Evolutionary conservation across 2,329 filamentous ascomycete genomes (phyloP), one percentile per base, ranked within the genome.

Genomic region (Xylariaceae sp.): DNA sequence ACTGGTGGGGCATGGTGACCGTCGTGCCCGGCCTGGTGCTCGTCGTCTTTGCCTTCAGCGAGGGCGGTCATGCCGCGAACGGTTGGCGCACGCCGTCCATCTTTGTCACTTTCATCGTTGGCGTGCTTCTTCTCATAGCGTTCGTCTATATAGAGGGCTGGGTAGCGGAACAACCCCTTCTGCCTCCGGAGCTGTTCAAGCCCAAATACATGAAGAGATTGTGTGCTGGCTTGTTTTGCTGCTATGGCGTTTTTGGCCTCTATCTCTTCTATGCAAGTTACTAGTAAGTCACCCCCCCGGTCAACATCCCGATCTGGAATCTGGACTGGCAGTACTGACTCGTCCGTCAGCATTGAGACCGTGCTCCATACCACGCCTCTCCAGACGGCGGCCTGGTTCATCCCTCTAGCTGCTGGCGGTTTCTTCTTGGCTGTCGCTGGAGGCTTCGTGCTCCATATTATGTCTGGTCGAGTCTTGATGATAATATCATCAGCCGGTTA

Each of bases 11-110:
- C 0, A 63, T 74, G 2, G 54, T 60, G 2, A 73, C 81, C 11
- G 80, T 82, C 12, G 70, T 85, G 0, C 69, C 72, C 0, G 85
- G 81, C 0, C 60, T 88, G 9, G 69, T 84, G 2, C 68, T 92
- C 17, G 68, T 87, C 47, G 81, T 88, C 0, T 90, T 81, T 51
- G 82, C 85, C 0, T 74, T 92, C 36, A 88, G 85, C 0, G 81
- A 87, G 33, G 81, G 79, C 6, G 74, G 79, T 0, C 78, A 86
- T 56, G 83, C 83, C 0, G 73, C 79, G 0, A 57, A 78, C 3
- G 76, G 81, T 2, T 90, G 85, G 84, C 66, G 61, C n/a, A 86
- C 81, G 0, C 81, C 83, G 1, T 87, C 88, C 48, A 80, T 90
- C 26, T 74, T 75, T 28, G 65, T 80, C 8, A 76, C 78, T 0